Evolutionary conservation across 345 rosid genomes (phyloP).

Genomic region (Gossypium turneri): DNA sequence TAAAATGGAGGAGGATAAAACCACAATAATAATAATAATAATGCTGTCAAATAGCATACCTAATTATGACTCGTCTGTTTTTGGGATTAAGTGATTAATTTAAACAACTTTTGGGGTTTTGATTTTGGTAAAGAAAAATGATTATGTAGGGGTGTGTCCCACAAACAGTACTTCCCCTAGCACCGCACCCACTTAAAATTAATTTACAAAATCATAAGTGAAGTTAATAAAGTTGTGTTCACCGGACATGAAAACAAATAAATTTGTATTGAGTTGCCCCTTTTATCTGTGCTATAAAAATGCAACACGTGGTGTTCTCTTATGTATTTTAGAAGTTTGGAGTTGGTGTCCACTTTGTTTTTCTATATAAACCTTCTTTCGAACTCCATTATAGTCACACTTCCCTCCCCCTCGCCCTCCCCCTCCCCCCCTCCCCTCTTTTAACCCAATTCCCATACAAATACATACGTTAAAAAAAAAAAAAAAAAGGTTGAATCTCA

Average conservation of each 20-base stretch:
- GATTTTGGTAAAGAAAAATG: background rate
- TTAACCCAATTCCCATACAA: background rate
- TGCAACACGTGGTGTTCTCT: background rate
- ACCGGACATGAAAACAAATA: no score
- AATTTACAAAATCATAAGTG: background rate
- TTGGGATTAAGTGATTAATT: background rate
- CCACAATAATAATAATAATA: background rate
- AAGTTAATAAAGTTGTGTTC: no score
- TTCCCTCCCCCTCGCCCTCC: background rate
- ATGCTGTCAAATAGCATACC: background rate
- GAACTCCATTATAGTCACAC: no score
- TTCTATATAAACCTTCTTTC: background rate
- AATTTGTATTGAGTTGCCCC: background rate
- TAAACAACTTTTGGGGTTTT: background rate
- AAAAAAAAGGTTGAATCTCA: background rate
- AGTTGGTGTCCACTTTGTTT: background rate
- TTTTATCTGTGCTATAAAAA: background rate
- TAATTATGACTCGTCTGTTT: background rate
- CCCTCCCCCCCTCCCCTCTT: background rate
- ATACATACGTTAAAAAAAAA: background rate
- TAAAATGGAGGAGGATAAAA: background rate
- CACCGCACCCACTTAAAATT: background rate
- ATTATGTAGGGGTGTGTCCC: background rate
- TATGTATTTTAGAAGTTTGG: background rate
- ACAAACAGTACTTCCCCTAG: background rate